Evolutionary conservation across 495 filamentous ascomycete species (phyloP), one percentile per base, ranked within the genome.

Genomic region (Physcia stellaris): DNA sequence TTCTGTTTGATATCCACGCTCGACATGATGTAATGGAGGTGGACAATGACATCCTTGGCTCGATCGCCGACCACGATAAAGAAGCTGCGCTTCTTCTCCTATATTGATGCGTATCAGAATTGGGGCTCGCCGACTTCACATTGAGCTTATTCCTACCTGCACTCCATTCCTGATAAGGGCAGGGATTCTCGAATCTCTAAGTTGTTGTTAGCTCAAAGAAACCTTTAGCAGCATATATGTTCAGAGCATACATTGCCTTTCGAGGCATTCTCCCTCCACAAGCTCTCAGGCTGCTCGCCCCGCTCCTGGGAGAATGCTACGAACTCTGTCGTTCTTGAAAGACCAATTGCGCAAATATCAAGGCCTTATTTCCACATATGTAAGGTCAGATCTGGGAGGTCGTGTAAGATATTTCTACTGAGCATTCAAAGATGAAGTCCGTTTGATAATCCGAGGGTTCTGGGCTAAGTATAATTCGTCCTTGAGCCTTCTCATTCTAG

Each of bases 71-170:
- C 92, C 4, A 99, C 74, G 37, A 96, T 81, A 59, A 99, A 87
- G 65, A 99, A 94, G 61, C 83, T 90, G 50, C 92, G 75, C 64
- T 96, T 95, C 70, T 94, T 94, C 56, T 94, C 85, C 61, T 67
- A 35, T 42, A 7, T 7, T 28, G 9, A 13, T 28, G 26, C 2
- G 3, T 6, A 37, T 0, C 36, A 16, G 38, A 18, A 41, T 24
- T 16, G 13, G 26, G 26, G 7, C 26, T 7, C 7, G 7, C 26
- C 7, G 13, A 13, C 26, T 7, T 7, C 26, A 7, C 9, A 7
- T 28, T 13, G 13, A 28, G 26, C 26, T 28, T 28, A n/a, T 13
- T 7, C 7, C 17, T 54, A 58, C 65, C 50, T 93, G 84, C 35
- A 90, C 71, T 39, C 85, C 80, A 81, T 99, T 99, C 54, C 82